Evolutionary conservation across 306 rosid genomes (phyloP).

Genomic region (Rosa lucieae): DNA sequence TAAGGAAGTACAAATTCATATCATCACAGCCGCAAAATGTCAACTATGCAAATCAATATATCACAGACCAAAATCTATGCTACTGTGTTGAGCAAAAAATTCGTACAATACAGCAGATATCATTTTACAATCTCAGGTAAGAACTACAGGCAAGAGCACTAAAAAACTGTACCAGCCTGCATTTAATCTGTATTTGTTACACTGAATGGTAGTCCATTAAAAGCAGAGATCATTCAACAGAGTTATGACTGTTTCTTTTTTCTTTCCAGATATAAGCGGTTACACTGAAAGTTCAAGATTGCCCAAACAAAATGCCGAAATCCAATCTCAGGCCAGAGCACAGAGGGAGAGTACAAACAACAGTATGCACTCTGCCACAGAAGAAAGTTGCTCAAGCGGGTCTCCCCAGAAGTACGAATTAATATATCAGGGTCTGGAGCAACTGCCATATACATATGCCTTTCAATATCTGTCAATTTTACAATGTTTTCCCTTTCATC

Average conservation of each 20-base stretch:
- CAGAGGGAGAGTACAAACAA: constrained; percentile 38
- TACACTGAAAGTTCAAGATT: constrained; percentile 41
- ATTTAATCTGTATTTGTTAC: neutral
- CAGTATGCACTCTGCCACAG: constrained; percentile 44
- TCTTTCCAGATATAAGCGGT: constrained; percentile 37
- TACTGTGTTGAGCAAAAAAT: neutral
- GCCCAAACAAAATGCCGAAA: constrained; percentile 40
- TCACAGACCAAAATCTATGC: neutral
- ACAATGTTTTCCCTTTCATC: constrained; percentile 27
- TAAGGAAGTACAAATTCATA: neutral
- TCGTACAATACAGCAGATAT: neutral
- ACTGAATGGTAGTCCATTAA: neutral
- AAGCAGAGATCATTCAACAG: neutral
- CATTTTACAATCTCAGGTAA: neutral
- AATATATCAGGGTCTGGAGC: constrained; percentile 43
- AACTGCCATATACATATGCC: constrained; percentile 35
- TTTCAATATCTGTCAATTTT: constrained; percentile 38
- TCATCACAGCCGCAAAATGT: neutral
- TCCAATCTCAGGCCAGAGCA: constrained; percentile 53
- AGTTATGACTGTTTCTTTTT: constrained; percentile 36
- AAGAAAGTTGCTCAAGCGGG: constrained; percentile 50
- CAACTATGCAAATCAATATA: neutral
- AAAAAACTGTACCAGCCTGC: neutral
- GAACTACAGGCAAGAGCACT: neutral
- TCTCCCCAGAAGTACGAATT: constrained; percentile 50